phyloP scores from a whole-genome alignment of 2,329 filamentous ascomycete species.

The Beauveria sp. region DNA sequence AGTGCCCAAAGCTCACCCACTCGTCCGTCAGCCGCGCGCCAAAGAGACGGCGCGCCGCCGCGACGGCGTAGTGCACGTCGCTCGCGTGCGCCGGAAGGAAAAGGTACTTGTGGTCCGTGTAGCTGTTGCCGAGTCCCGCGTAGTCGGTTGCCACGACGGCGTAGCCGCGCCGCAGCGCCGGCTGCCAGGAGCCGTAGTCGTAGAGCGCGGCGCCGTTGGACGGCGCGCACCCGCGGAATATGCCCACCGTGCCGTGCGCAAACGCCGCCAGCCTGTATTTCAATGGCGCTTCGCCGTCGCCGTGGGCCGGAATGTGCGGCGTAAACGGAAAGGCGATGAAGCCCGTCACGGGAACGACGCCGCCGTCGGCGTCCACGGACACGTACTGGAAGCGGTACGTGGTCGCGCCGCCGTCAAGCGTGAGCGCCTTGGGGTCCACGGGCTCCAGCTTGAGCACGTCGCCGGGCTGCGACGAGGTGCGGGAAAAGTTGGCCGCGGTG shows the following conservation, averaged over 20 bases:
- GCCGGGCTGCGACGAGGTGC: slow-evolving; percentile 4
- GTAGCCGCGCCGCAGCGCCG: slow-evolving; percentile 9
- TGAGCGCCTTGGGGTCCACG: slow-evolving; percentile 7
- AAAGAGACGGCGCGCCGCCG: slow-evolving; percentile 12
- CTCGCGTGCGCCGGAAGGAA: slow-evolving; percentile 9
- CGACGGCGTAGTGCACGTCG: slow-evolving; percentile 14
- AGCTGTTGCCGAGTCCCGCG: slow-evolving; percentile 17
- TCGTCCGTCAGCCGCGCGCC: slow-evolving; percentile 7
- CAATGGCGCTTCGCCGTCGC: neutral
- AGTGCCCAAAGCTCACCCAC: slow-evolving; percentile 15
- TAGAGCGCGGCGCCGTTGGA: slow-evolving; percentile 12
- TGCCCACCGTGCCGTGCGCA: slow-evolving; percentile 15
- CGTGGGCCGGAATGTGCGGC: neutral
- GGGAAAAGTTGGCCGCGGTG: slow-evolving; percentile 13
- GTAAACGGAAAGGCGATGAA: slow-evolving; percentile 13
- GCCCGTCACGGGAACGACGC: slow-evolving; percentile 12
- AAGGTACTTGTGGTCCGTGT: slow-evolving; percentile 14
- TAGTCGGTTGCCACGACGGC: slow-evolving; percentile 19
- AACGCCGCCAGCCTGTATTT: slow-evolving; percentile 10
- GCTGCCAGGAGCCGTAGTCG: slow-evolving; percentile 13
- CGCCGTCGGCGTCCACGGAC: slow-evolving; percentile 12
- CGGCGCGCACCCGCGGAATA: slow-evolving; percentile 14
- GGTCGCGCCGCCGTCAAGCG: slow-evolving; percentile 11
- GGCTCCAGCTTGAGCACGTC: slow-evolving; percentile 15
- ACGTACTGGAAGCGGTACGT: slow-evolving; percentile 16